phyloP scores from a whole-genome alignment of 192 early-diverging fungal genomes.

The Linnemannia zychae region DNA sequence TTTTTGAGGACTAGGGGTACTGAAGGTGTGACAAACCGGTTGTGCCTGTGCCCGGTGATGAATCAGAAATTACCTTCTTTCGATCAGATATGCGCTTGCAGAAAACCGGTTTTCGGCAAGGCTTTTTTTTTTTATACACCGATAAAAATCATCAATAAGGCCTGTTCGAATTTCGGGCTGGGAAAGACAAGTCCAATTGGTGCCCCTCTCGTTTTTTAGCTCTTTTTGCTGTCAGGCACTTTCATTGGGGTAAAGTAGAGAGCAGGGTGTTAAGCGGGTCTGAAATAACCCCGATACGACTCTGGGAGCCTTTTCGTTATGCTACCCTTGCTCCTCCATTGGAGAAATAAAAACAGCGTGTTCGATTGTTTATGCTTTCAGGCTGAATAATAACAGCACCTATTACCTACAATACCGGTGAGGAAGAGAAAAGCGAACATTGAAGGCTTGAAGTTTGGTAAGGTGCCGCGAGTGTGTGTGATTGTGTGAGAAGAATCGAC shows the following conservation, averaged over 20 bases:
- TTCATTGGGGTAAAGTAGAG: neutral
- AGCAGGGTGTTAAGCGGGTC: neutral
- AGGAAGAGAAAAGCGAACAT: no score
- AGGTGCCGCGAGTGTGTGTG: no score
- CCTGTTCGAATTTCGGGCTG: no score
- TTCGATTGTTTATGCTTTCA: no score
- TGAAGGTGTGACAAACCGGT: neutral
- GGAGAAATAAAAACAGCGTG: neutral
- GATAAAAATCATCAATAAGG: no score
- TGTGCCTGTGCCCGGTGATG: neutral
- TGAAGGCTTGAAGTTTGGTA: no score
- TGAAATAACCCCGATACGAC: neutral
- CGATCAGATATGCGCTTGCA: neutral
- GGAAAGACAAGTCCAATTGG: neutral
- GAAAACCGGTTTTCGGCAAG: constrained; percentile 5
- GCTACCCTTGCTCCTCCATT: neutral
- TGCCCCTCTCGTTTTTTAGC: neutral
- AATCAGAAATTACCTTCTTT: neutral
- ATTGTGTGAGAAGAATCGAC: neutral
- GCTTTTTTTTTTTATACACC: neutral
- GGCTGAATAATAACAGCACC: no score
- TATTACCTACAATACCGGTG: no score
- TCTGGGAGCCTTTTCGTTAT: neutral
- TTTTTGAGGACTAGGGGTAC: neutral
- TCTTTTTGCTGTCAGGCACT: neutral